Percentiles rank a stretch among this genome's conserved stretches.
phyloP scores from a whole-genome alignment of 192 early-diverging fungal genomes.

The Coemansia aciculifera region DNA sequence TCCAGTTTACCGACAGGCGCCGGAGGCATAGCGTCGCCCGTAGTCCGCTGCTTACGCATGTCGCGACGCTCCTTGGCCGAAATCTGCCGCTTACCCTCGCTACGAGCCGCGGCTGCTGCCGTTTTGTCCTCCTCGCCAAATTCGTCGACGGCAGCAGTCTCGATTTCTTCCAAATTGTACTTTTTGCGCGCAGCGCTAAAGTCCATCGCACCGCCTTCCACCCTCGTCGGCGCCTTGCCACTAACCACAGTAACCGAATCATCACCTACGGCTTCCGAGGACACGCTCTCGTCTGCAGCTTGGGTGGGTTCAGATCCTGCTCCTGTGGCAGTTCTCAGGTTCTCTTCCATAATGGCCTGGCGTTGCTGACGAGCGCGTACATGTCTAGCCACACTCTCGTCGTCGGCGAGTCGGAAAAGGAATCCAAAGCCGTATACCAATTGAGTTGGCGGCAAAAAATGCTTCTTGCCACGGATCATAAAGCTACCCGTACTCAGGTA shows the following conservation, averaged over 20 bases:
- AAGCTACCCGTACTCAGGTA: slow-evolving; percentile 88
- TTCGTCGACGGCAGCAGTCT: slow-evolving; percentile 30
- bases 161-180: slow-evolving; percentile 58
- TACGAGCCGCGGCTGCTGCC: neutral
- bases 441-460: slow-evolving; percentile 89
- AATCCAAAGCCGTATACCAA: slow-evolving; percentile 97
- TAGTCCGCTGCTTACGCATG: slow-evolving; percentile 64
- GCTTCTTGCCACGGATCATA: slow-evolving; percentile 94
- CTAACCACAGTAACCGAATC: slow-evolving; percentile 16
- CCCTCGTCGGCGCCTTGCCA: neutral
- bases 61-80: slow-evolving; percentile 85
- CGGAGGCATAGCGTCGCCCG: neutral
- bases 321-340: slow-evolving; percentile 11
- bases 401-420: slow-evolving; percentile 82
- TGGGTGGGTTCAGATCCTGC: neutral
- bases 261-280: neutral
- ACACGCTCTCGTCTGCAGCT: neutral
- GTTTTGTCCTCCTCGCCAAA: slow-evolving; percentile 12
- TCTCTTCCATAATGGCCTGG: slow-evolving; percentile 40
- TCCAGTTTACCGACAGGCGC: slow-evolving; percentile 16
- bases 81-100: slow-evolving; percentile 48
- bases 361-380: slow-evolving; percentile 62
- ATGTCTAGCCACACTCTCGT: slow-evolving; percentile 75
- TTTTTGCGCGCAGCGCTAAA: slow-evolving; percentile 43
- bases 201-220: slow-evolving; percentile 17